Conservation (phyloP, 1,284 basidiomycete species). For the Ustilago bromivora region DNA sequence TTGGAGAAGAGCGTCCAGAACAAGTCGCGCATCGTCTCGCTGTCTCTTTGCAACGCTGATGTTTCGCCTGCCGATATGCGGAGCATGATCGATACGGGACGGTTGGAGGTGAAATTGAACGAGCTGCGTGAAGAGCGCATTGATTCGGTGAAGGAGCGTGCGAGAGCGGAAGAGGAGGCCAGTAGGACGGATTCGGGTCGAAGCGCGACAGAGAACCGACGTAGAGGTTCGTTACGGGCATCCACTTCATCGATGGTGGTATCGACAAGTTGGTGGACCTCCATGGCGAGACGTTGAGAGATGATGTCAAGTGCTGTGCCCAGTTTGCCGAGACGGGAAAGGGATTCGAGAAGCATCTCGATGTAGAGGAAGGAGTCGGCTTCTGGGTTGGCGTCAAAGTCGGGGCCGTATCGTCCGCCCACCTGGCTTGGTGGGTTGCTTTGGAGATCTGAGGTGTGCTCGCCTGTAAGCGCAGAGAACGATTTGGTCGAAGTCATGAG, state of each 20-base stretch:
- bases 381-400: slow-evolving; percentile 78
- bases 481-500: slow-evolving; percentile 39
- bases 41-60: slow-evolving; percentile 59
- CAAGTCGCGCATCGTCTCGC: slow-evolving; percentile 76
- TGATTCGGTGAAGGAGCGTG: slow-evolving; percentile 49
- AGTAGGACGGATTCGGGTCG: slow-evolving; percentile 74
- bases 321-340: slow-evolving; percentile 89
- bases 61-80: slow-evolving; percentile 57
- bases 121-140: slow-evolving; percentile 46
- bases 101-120: slow-evolving; percentile 38
- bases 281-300: slow-evolving; percentile 83
- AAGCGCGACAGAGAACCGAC: slow-evolving; percentile 75
- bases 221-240: slow-evolving; percentile 70
- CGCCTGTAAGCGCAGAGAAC: slow-evolving; percentile 42
- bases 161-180: slow-evolving; percentile 54
- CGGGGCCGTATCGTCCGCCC: slow-evolving; percentile 30
- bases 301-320: slow-evolving; percentile 86
- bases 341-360: slow-evolving; percentile 90
- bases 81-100: slow-evolving; percentile 40
- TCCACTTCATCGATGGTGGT: slow-evolving; percentile 89
- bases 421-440: background rate
- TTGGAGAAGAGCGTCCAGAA: slow-evolving; percentile 99
- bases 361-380: slow-evolving; percentile 93
- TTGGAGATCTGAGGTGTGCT: slow-evolving; percentile 5
- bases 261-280: slow-evolving; percentile 89